A percentile compares a stretch with the other conserved stretches of the same genome.
These are phyloP conservation scores for Trichomonascaceae sp. DNA, from an alignment of 1,139 yeast genomes.

Conservation along the genomic window DNA sequence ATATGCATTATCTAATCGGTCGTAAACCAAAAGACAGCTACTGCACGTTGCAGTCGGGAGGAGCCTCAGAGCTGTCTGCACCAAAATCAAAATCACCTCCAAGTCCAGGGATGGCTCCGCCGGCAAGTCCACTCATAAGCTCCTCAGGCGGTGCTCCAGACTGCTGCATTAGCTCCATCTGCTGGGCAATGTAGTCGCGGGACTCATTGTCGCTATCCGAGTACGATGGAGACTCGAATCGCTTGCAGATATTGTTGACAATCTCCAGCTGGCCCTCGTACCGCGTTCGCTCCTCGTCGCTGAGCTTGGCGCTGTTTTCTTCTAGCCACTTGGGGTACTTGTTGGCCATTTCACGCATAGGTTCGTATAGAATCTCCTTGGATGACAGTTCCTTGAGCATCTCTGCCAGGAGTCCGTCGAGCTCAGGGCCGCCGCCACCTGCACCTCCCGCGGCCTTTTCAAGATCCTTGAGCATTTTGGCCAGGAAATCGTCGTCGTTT, in stretches of 20 bases:
- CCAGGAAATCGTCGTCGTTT: slow-evolving; percentile 25
- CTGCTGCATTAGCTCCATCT: slow-evolving; percentile 41
- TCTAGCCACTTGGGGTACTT: slow-evolving; percentile 51
- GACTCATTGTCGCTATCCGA: slow-evolving; percentile 38
- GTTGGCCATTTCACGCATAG: slow-evolving; percentile 65
- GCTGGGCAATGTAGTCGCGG: slow-evolving; percentile 40
- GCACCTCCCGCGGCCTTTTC: slow-evolving; percentile 43
- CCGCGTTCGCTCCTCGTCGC: slow-evolving; percentile 21
- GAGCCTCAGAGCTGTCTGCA: no score
- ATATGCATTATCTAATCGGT: no score
- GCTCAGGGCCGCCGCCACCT: slow-evolving; percentile 34
- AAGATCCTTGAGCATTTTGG: slow-evolving; percentile 41
- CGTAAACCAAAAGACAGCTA: no score
- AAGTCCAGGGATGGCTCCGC: slow-evolving; percentile 43
- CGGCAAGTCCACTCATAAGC: slow-evolving; percentile 52
- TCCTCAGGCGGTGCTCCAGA: slow-evolving; percentile 85
- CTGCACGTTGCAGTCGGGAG: no score
- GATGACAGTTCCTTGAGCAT: slow-evolving; percentile 78
- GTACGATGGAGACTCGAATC: slow-evolving; percentile 45
- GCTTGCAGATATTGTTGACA: slow-evolving; percentile 36
- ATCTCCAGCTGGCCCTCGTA: slow-evolving; percentile 25
- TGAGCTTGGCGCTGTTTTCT: slow-evolving; percentile 30
- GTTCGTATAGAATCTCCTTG: slow-evolving; percentile 78
- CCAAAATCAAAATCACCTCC: no score
- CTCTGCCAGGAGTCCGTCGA: slow-evolving; percentile 53